Conservation (phyloP, 2,329 filamentous ascomycete species). For the Aspergillus brasiliensis region DNA sequence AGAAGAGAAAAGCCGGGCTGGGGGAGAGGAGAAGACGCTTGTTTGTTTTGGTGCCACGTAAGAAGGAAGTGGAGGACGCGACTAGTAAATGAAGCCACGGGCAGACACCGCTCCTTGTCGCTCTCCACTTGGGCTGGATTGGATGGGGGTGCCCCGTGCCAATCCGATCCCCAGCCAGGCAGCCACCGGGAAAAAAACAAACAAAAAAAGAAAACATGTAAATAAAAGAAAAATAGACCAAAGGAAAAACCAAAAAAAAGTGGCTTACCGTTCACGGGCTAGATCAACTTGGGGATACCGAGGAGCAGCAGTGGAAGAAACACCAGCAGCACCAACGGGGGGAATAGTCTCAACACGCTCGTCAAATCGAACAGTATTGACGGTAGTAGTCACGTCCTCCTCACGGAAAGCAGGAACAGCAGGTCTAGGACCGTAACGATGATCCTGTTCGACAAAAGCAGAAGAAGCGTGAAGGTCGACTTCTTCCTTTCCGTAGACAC, state of each 20-base stretch:
- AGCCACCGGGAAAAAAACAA: conserved; percentile 10
- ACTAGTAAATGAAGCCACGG: conserved; percentile 20
- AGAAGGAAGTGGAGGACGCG: conserved; percentile 21
- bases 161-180: conserved; percentile 2
- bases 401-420: conserved; percentile 12
- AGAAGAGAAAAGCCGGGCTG: background rate
- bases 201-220: conserved; percentile 12
- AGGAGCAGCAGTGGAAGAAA: conserved; percentile 1
- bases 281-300: conserved; percentile 54
- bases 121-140: conserved; percentile 23
- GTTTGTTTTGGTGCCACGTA: conserved; percentile 30
- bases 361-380: conserved; percentile 28
- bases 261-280: conserved; percentile 54
- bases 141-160: background rate
- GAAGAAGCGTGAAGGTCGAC: conserved; percentile 67
- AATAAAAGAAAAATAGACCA: conserved; percentile 14
- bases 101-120: conserved; percentile 26
- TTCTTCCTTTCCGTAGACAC: conserved; percentile 78
- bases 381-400: too few relatives aligned
- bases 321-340: background rate
- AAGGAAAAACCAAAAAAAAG: conserved; percentile 19
- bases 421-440: background rate
- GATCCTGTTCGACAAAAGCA: conserved; percentile 49
- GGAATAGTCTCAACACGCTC: conserved; percentile 26
- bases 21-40: conserved; percentile 8